Evolutionary conservation across 73 alveolate species (phyloP).

Genomic region (Paramecium sexaurelia): DNA sequence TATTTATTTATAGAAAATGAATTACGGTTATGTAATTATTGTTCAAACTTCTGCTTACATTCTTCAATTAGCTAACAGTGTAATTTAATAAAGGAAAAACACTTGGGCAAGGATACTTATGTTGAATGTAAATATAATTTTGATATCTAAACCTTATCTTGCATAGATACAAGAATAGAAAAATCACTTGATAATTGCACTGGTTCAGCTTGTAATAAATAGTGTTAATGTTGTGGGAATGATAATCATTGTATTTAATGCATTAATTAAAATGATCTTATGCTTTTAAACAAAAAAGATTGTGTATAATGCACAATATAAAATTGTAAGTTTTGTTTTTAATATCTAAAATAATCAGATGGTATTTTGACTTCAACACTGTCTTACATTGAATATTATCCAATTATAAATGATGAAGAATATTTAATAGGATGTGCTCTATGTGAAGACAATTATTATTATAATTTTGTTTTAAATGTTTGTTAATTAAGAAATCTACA

Average conservation of each 20-base stretch:
- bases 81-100: neutral
- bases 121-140: neutral
- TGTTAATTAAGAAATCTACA: neutral
- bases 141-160: neutral
- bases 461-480: neutral
- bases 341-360: neutral
- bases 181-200: neutral
- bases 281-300: neutral
- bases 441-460: neutral
- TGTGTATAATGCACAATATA: neutral
- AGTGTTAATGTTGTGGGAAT: neutral
- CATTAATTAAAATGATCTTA: neutral
- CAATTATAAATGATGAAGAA: neutral
- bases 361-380: neutral
- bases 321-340: neutral
- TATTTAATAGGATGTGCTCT: neutral
- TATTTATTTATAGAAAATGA: neutral
- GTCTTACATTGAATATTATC: neutral
- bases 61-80: neutral
- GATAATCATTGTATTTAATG: neutral
- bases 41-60: neutral
- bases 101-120: neutral
- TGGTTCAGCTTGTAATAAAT: neutral
- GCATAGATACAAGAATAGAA: neutral
- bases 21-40: neutral